Conservation (phyloP, 441 rosid species). For the Isatis lusitanica region DNA sequence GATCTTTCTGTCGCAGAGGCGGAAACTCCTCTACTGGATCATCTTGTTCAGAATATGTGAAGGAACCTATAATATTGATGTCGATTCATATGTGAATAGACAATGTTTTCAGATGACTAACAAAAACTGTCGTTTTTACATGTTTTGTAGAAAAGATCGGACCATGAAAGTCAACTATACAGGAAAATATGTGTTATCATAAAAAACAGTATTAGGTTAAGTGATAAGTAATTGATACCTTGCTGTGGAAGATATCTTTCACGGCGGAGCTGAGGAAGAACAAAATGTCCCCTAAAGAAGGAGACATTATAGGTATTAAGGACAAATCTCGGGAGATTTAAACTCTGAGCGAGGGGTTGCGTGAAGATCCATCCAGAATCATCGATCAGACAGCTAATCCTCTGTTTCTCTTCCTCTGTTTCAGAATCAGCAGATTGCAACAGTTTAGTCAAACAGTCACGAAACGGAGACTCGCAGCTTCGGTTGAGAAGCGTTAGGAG, state of each 20-base stretch:
- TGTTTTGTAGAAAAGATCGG: background rate
- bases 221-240: constrained; percentile 27
- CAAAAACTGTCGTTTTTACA: background rate
- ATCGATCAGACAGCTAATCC: constrained; percentile 36
- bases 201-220: background rate
- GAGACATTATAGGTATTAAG: constrained; percentile 23
- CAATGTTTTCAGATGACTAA: background rate
- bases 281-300: constrained; percentile 31
- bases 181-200: background rate
- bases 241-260: constrained; percentile 23
- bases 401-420: constrained; percentile 25
- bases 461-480: constrained; percentile 35
- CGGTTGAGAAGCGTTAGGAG: constrained; percentile 28
- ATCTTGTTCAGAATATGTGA: constrained; percentile 2
- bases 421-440: constrained; percentile 7
- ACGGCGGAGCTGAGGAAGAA: constrained; percentile 31
- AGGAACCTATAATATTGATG: background rate
- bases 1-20: constrained; percentile 40
- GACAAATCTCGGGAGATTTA: constrained; percentile 35
- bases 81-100: background rate
- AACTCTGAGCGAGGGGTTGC: constrained; percentile 31
- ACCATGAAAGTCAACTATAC: background rate
- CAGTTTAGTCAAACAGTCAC: constrained; percentile 37
- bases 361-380: constrained; percentile 44
- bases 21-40: constrained; percentile 33